phyloP scores from a whole-genome alignment of 2,329 filamentous ascomycete genomes.

The Mycocentrospora acerina region DNA sequence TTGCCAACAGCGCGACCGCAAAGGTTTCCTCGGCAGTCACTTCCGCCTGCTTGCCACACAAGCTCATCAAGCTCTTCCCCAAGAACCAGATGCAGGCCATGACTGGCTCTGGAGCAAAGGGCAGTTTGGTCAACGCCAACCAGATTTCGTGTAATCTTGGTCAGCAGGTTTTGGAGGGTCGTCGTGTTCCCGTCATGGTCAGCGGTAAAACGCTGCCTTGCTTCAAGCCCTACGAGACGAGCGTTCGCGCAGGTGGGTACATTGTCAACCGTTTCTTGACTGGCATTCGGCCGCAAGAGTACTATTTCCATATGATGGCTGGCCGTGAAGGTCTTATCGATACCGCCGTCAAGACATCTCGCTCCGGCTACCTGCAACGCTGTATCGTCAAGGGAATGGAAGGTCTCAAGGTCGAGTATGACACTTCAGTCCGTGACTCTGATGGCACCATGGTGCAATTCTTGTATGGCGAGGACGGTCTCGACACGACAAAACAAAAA shows the following conservation, averaged over 20 bases:
- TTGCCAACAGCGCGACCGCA: constrained; percentile 73
- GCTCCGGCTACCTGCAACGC: constrained; percentile 93
- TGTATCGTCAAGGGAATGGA: constrained; percentile 99
- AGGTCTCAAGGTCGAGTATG: constrained; percentile 86
- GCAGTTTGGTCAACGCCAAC: constrained; percentile 89
- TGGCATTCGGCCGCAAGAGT: constrained; percentile 94
- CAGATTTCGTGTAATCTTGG: constrained; percentile 97
- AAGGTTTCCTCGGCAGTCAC: constrained; percentile 79
- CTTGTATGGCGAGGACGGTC: constrained; percentile 91
- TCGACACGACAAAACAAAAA: constrained; percentile 92
- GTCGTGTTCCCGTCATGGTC: constrained; percentile 94
- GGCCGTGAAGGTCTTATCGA: constrained; percentile 97
- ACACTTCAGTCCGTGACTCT: constrained; percentile 89
- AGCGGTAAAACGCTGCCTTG: constrained; percentile 95
- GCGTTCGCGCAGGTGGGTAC: constrained; percentile 87
- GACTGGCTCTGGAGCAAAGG: constrained; percentile 96
- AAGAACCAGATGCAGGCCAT: constrained; percentile 99
- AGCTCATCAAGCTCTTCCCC: constrained; percentile 88
- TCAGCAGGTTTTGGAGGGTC: constrained; percentile 93
- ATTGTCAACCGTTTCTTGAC: constrained; percentile 97
- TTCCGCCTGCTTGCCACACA: constrained; percentile 73
- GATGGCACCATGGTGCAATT: constrained; percentile 95
- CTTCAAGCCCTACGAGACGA: constrained; percentile 88
- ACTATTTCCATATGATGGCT: constrained; percentile 99
- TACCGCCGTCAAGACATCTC: constrained; percentile 96